Percentiles rank a stretch among this genome's conserved stretches.
These are phyloP conservation scores for Blastobotrys arbuscula DNA, from an alignment of 1,139 yeast species.

Conservation along the genomic window DNA sequence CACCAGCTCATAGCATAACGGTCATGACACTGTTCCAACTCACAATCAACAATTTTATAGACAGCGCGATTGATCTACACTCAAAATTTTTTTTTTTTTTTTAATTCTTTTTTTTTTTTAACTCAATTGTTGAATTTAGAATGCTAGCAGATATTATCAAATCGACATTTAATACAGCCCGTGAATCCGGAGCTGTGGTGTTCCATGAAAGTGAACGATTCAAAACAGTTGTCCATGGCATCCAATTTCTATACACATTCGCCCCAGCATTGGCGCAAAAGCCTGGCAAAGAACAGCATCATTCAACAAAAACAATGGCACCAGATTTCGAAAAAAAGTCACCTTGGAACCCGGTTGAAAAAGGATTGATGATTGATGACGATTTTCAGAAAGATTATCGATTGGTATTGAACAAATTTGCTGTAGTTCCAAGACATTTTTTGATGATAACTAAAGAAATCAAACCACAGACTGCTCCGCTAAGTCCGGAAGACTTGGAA, in stretches of 20 bases:
- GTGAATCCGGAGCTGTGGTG: conserved; percentile 28
- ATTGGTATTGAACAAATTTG: conserved; percentile 76
- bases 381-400: conserved; percentile 48
- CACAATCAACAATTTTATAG: no score
- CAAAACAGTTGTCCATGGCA: conserved; percentile 27
- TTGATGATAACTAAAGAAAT: conserved; percentile 70
- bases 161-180: conserved; percentile 33
- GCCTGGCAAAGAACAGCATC: conserved; percentile 40
- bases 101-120: no score
- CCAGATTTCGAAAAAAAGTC: conserved; percentile 44
- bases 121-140: no score
- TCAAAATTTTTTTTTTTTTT: no score
- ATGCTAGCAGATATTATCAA: conserved; percentile 4
- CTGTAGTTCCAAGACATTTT: conserved; percentile 74
- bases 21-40: no score
- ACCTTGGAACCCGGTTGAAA: conserved; percentile 81
- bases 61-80: no score
- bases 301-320: background rate
- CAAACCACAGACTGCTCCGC: conserved; percentile 64
- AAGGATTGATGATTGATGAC: conserved; percentile 58
- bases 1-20: no score
- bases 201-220: conserved; percentile 29
- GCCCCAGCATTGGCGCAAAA: conserved; percentile 53
- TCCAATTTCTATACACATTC: conserved; percentile 38
- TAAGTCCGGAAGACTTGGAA: conserved; percentile 60